Base-by-base conservation (phyloP, 1,284 basidiomycete genomes). In the Boletus calvinii region DNA sequence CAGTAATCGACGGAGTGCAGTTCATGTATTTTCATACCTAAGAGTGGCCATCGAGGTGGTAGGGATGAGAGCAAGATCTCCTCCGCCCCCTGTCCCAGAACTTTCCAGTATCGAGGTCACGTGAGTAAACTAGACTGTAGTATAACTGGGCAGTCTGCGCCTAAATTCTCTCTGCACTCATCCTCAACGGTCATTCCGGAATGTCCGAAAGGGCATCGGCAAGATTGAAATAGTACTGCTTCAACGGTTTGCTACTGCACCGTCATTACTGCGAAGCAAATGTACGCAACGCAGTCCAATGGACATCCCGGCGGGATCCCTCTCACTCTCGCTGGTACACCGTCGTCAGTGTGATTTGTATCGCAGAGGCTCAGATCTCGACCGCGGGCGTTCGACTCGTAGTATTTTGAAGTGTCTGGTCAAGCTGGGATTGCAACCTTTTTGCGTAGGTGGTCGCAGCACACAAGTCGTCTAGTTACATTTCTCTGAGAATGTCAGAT, bases 381-480 rank as follows among this genome's bases (percentile, higher is more conserved):
- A 73, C 92, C 39, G 89, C 85, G 3, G 93, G 95, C 65, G 70
- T 93, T 47, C 90, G 94, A 22, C 22, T 22, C n/a, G n/a, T n/a
- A 6, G 76, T 70, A 22, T 84, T 88, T 64, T 92, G 88, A 87
- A 81, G 85, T 58, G 75, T 75, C 12, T 70, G 88, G 55, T 69
- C 74, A 11, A 88, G 87, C 67, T 92, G 87, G 83, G 79, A 83
- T 6, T 26, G 26, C 70, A 80, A 77, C 60, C 76, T 89, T 52
- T 87, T 84, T 59, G 74, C 61, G 20, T 67, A 41, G 36, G 34
- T 17, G n/a, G 18, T 7, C 3, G 29, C 10, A 13, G 20, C 34
- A 13, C 22, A 43, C 15, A 17, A 4, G n/a, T 32, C 13, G n/a
- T n/a, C 22, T 34, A 18, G 48, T 17, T 26, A n/a, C 26, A 12